Base-by-base conservation (phyloP, 345 rosid species). In the Gossypium longicalyx region DNA sequence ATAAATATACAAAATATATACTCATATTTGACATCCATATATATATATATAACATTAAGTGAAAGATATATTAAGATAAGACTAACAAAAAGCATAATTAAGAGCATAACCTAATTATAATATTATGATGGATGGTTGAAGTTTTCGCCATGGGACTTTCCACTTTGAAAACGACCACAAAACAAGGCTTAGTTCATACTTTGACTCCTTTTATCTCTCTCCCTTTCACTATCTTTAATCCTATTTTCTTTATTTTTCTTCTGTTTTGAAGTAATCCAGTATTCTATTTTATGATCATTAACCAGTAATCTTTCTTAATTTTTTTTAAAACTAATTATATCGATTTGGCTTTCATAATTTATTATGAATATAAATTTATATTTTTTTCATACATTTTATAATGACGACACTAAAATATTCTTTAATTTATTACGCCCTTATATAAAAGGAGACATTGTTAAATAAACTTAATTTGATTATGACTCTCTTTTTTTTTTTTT, bases 81-180 rank as follows among this genome's bases (percentile, higher is more conserved):
- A 51, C 0, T 51, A 56, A 61, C 49, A 2, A 60, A 34, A 41
- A 51, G n/a, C 4, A 74, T 52, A 56, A 65, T 25, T 71, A 43
- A 22, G 22, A 9, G 68, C 17, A 53, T 74, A 66, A 64, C 23
- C 65, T 16, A 12, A 53, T 53, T 53, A 73, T 66, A 47, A 52
- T 52, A 16, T 71, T 7, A 70, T 10, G 10, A 3, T 12, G 7
- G 8, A 8, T 22, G 17, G 41, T 80, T 73, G 49, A 80, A 73
- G 61, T 67, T 9, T 67, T 78, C 64, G 60, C 41, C 34, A 29
- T 2, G 17, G 56, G 47, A 54, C 62, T 61, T 77, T 76, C 76
- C 70, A 58, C 58, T 17, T 12, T 76, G 85, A 80, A 70, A 81
- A 73, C 56, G 77, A 77, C 82, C 41, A 15, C 27, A 53, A 69